These are phyloP conservation scores for Trichoderma brevicompactum DNA, from an alignment of 2,329 filamentous ascomycete genomes.

Conservation along the genomic window DNA sequence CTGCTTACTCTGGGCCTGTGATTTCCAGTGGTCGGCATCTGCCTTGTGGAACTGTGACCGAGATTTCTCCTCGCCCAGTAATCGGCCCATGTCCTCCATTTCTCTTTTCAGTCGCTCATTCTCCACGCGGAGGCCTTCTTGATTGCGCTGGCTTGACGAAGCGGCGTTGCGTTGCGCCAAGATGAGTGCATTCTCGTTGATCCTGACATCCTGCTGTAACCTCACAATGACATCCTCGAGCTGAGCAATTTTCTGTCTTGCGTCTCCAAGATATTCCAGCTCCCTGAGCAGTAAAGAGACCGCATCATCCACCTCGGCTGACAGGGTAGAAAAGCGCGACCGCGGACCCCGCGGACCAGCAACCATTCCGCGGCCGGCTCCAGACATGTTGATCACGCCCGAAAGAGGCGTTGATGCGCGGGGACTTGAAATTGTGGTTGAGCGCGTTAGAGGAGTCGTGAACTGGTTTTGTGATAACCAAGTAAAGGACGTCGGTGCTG, in stretches of 20 bases:
- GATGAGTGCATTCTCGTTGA: slow-evolving; percentile 26
- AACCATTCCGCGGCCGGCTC: neutral
- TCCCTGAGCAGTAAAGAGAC: slow-evolving; percentile 17
- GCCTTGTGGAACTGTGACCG: slow-evolving; percentile 2
- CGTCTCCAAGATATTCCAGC: slow-evolving; percentile 25
- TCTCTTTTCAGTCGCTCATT: slow-evolving; percentile 23
- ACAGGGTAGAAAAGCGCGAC: slow-evolving; percentile 25
- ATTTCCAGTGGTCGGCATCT: slow-evolving; percentile 22
- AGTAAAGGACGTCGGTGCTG: slow-evolving; percentile 9
- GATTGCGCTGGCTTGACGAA: slow-evolving; percentile 14
- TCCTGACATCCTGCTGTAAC: slow-evolving; percentile 22
- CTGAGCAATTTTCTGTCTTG: slow-evolving; percentile 20
- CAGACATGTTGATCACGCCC: slow-evolving; percentile 1
- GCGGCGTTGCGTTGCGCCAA: slow-evolving; percentile 26
- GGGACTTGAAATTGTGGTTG: neutral
- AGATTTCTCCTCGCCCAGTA: slow-evolving; percentile 13
- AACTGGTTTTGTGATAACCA: slow-evolving; percentile 22
- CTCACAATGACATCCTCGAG: slow-evolving; percentile 23
- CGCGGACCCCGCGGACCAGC: slow-evolving; percentile 12
- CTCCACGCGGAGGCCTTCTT: slow-evolving; percentile 10
- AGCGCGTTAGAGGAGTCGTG: slow-evolving; percentile 10
- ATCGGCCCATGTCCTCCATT: neutral
- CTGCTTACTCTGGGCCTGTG: slow-evolving; percentile 15
- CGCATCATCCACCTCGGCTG: slow-evolving; percentile 23
- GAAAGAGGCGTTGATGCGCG: slow-evolving; percentile 11